Evolutionary conservation across 805 yeast genomes (phyloP), one percentile per base, ranked within the genome.

Genomic region (Kregervanrija pseudodelftensis): DNA sequence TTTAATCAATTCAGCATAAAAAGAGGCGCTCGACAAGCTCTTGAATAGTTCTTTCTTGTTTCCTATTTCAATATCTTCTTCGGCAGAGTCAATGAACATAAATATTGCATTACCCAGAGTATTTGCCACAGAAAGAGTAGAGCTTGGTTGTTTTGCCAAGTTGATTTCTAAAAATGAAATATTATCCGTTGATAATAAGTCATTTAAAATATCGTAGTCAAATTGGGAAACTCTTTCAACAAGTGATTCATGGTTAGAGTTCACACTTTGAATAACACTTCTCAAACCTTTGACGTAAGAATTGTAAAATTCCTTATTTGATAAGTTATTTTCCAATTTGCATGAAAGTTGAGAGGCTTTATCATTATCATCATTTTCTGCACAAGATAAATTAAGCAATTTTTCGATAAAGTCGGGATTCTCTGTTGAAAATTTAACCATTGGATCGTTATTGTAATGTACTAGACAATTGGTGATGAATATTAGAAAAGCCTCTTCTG

Each of bases 391-490:
- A 7, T 4, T 22, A 50, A 59, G 46, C 13, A 60, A 41, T 4
- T 43, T 43, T 13, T 36, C 39, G 16, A 61, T 1, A 33, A 61
- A 59, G n/a, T 30, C 15, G 3, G 44, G 34, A 12, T 43, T 44
- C 5, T 33, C n/a, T 11, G 36, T 31, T 2, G 49, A 39, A 42
- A 60, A 61, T 4, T 36, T 22, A 2, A 53, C 9, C 16, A 59
- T 49, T 2, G 50, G 39, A 1, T 50, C 57, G 28, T 52, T 54
- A 16, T 55, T 48, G 28, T 54, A 57, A 46, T 63, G 41, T 11
- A 30, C 13, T 17, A 45, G 42, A 45, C 65, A 61, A 5, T 58
- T 52, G 0, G 37, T 43, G 17, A 63, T 44, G 37, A 61, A 55
- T 1, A 33, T 39, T 4, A 45, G 39, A 2, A 58, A 41, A 8